Conservation (phyloP, 2,329 filamentous ascomycete genomes). For the Stagonosporopsis vannaccii region DNA sequence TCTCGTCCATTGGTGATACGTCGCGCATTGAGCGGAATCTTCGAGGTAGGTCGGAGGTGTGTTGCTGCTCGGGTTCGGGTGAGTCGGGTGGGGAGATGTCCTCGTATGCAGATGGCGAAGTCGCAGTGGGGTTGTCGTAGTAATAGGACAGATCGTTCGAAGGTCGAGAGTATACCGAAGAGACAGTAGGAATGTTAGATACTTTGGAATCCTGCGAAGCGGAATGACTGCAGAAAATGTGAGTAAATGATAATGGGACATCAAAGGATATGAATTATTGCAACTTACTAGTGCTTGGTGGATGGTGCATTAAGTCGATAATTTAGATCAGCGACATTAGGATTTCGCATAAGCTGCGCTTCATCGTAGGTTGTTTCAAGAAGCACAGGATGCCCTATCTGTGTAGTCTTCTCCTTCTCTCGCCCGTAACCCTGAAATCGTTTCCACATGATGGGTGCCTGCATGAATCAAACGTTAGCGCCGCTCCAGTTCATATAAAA, state of each 20-base stretch:
- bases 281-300: conserved; percentile 35
- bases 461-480: conserved; percentile 39
- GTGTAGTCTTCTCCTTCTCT: conserved; percentile 50
- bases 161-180: conserved; percentile 68
- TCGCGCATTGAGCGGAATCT: conserved; percentile 47
- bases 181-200: conserved; percentile 49
- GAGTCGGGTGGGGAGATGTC: conserved; percentile 51
- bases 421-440: conserved; percentile 55
- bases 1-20: conserved; percentile 52
- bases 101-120: conserved; percentile 34
- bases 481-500: conserved; percentile 15
- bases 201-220: conserved; percentile 36
- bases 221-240: conserved; percentile 26
- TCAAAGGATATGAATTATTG: neutral
- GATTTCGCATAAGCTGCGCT: conserved; percentile 50
- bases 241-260: neutral
- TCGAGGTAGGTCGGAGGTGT: conserved; percentile 29
- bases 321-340: conserved; percentile 39
- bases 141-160: conserved; percentile 50
- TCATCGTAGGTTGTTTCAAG: conserved; percentile 57
- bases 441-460: conserved; percentile 59
- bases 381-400: conserved; percentile 55
- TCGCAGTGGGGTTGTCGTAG: conserved; percentile 29
- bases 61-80: conserved; percentile 43
- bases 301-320: conserved; percentile 34